Conservation (phyloP, 768 basidiomycete species). For the Suillus ampliporus region DNA sequence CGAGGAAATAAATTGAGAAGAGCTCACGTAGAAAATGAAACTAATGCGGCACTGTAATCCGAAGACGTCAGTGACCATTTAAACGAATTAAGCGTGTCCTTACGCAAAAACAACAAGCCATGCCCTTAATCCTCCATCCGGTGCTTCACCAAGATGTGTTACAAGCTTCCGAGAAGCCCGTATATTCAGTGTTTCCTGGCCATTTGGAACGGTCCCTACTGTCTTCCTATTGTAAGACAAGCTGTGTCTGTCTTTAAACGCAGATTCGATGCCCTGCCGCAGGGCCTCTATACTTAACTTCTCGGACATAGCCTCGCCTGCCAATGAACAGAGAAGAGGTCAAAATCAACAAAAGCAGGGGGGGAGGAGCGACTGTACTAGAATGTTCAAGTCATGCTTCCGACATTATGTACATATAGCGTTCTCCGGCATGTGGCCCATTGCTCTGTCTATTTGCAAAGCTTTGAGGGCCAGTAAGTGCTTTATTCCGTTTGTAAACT, state of each 20-base stretch:
- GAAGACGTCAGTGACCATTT: constrained; percentile 33
- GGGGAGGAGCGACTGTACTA: background rate
- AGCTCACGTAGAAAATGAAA: constrained; percentile 3
- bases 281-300: background rate
- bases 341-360: background rate
- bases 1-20: background rate
- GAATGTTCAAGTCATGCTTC: background rate
- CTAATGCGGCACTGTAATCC: constrained; percentile 43
- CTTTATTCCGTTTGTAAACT: background rate
- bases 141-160: constrained; percentile 29
- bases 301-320: background rate
- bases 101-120: constrained; percentile 36
- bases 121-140: constrained; percentile 37
- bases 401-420: background rate
- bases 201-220: constrained; percentile 14
- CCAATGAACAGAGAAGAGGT: background rate
- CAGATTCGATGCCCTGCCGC: background rate
- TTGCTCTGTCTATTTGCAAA: background rate
- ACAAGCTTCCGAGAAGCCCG: constrained; percentile 14
- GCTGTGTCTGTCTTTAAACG: background rate
- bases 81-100: constrained; percentile 14
- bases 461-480: background rate
- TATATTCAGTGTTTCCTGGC: background rate
- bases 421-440: background rate
- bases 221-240: background rate